Evolutionary conservation across 305 asterid genomes (phyloP), one percentile per base, ranked within the genome.

Genomic region (Fraxinus greggii): DNA sequence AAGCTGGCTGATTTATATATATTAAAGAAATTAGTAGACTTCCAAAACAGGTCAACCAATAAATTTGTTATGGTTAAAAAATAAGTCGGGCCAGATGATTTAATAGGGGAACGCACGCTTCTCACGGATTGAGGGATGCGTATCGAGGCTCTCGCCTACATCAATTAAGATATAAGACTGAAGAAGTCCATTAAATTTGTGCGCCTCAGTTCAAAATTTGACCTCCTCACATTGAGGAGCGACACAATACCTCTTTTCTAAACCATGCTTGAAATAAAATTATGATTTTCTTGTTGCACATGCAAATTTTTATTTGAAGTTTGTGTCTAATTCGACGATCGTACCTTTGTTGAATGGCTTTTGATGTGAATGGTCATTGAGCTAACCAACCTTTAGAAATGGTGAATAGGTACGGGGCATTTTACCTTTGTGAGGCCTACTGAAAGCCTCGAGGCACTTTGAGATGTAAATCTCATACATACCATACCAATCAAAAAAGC

Each of bases 311-410:
- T 54, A 26, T 80, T 70, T 32, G 78, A 63, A 76, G 70, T 70
- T 77, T 91, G 92, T 87, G 91, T 87, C 86, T 83, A 90, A 88
- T 92, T 92, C 85, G 89, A 89, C 89, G 83, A 80, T 89, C 84
- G 81, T 79, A 81, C 92, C 85, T 85, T 85, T 81, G 89, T 86
- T 75, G 75, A 70, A 81, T 77, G 76, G 86, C 89, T 86, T 86
- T 81, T 31, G 38, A 59, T 83, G 85, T 91, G 91, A 85, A 80
- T 89, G 92, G 91, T 87, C 90, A 88, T 87, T 87, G 84, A 69
- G 85, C 86, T 79, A 84, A 90, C 92, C 92, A 86, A 89, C 33
- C 35, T 23, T 67, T 67, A 24, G n/a, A 29, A 70, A 29, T n/a
- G 75, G 40, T 31, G 40, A 31, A 70, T 0, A 7, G 9, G 75